Base-by-base conservation (phyloP, 169 alveolate species). In the Cyclospora cayetanensis region DNA sequence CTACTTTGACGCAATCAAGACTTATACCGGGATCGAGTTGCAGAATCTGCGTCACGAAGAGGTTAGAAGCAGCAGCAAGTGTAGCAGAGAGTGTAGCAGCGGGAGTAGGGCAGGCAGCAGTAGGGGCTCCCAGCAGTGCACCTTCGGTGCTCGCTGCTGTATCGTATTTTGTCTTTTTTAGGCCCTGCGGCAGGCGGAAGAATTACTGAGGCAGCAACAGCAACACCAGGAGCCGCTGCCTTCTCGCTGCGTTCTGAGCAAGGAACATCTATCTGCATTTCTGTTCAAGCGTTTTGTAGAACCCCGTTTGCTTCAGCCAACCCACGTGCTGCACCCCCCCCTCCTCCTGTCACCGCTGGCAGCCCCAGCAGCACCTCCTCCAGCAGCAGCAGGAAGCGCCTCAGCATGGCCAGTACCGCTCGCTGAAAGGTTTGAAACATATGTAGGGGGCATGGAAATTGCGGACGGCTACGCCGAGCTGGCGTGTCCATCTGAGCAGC, bases 401-500 rank as follows among this genome's bases (percentile, higher is more conserved):
- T 20, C 80, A 25, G 80, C 80, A 68, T 18, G 50, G 9, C 95
- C 94, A 46, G 95, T 97, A 31, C 97, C 96, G 22, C 93, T 98
- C 60, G 96, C 99, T 55, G 99, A 98, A 95, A 96, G 99, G 91
- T 98, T 98, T 90, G 99, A 99, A 96, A 95, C 98, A 74, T 98
- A 97, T 96, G 95, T 98, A 39, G 96, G 97, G 88, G 99, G 98
- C 55, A 97, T 97, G 94, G 99, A 99, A 94, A 93, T 98, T 7
- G 97, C 98, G 83, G 98, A 99, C 93, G 99, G 99, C n/a, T 99
- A 98, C 95, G 98, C 99, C 27, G 99, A 99, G 96, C 96, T 98
- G 93, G 97, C 98, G 92, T 99, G 99, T 94, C 99, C 99, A 25
- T 93, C 97, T 70, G 97, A 95, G 55, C 99, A 98, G 95, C 94